Conservation (phyloP, 495 filamentous ascomycete genomes). For the Emericellopsis terricola region DNA sequence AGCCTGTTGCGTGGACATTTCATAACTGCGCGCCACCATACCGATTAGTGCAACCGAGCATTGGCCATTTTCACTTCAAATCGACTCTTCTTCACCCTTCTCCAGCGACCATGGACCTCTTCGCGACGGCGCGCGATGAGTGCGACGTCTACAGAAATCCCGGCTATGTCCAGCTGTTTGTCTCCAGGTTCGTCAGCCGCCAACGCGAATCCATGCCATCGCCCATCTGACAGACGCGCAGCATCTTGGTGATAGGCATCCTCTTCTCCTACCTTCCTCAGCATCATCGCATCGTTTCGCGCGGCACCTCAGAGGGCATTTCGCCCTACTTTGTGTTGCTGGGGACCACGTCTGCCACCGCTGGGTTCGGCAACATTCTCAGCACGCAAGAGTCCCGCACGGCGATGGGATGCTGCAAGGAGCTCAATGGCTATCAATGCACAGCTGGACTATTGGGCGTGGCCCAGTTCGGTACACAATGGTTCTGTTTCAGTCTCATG, state of each 20-base stretch:
- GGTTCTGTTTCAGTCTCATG: slow-evolving; percentile 84
- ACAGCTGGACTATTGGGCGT: slow-evolving; percentile 72
- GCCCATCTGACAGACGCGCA: slow-evolving; percentile 11
- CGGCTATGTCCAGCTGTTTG: slow-evolving; percentile 38
- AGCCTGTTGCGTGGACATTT: no score
- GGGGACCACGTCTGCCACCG: slow-evolving; percentile 73
- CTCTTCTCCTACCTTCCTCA: slow-evolving; percentile 88
- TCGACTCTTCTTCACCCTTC: background rate
- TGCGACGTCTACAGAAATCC: slow-evolving; percentile 34
- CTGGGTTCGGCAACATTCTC: slow-evolving; percentile 79
- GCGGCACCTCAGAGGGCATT: slow-evolving; percentile 84
- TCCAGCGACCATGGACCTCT: slow-evolving; percentile 16
- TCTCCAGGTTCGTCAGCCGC: slow-evolving; percentile 35
- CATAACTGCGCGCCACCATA: no score
- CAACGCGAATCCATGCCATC: background rate
- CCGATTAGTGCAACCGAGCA: background rate
- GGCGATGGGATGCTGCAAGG: slow-evolving; percentile 70
- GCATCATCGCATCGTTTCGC: slow-evolving; percentile 73
- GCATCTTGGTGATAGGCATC: slow-evolving; percentile 78
- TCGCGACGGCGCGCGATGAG: slow-evolving; percentile 6
- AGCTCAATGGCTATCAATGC: slow-evolving; percentile 65
- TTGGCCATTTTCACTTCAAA: background rate
- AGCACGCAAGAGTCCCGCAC: slow-evolving; percentile 57
- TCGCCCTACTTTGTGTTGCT: slow-evolving; percentile 88
- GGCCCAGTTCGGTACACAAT: slow-evolving; percentile 76